Evolutionary conservation across 108 stramenopile species (phyloP).

Genomic region (Nitzschia sp.): DNA sequence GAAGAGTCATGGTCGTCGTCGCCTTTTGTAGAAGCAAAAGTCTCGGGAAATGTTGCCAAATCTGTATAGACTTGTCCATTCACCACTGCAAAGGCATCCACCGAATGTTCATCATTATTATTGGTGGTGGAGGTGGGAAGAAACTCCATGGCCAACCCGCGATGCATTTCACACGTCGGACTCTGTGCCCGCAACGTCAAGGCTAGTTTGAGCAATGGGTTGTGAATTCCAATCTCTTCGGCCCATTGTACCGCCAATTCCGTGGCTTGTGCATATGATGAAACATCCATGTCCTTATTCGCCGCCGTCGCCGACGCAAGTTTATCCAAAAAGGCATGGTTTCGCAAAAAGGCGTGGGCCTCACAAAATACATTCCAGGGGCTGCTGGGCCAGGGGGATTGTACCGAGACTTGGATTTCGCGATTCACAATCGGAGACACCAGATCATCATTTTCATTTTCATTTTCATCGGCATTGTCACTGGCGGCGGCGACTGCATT

Average conservation of each 20-base stretch:
- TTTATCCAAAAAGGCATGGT: conserved; percentile 38
- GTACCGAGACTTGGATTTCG: conserved; percentile 68
- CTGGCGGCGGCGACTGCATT: neutral
- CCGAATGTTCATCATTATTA: neutral
- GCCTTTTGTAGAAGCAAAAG: conserved; percentile 6
- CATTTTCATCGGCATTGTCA: too few relatives aligned
- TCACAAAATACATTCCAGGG: conserved; percentile 75
- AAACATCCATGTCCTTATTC: neutral
- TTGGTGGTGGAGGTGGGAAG: neutral
- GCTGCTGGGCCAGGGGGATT: conserved; percentile 66
- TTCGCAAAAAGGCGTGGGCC: conserved; percentile 50
- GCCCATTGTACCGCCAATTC: conserved; percentile 33
- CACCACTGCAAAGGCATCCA: conserved; percentile 36
- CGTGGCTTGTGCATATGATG: conserved; percentile 18
- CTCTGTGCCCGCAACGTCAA: conserved; percentile 65
- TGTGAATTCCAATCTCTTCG: conserved; percentile 1
- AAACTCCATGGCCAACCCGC: conserved; percentile 54
- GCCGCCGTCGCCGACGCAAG: conserved; percentile 29
- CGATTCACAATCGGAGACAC: conserved; percentile 71
- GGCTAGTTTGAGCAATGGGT: conserved; percentile 42
- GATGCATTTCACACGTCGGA: conserved; percentile 83
- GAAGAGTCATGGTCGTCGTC: neutral
- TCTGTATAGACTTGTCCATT: conserved; percentile 20
- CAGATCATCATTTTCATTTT: too few relatives aligned
- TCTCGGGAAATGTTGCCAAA: conserved; percentile 5